These are phyloP conservation scores for Hygrocybe punicea DNA, from an alignment of 768 basidiomycete species.

Conservation along the genomic window DNA sequence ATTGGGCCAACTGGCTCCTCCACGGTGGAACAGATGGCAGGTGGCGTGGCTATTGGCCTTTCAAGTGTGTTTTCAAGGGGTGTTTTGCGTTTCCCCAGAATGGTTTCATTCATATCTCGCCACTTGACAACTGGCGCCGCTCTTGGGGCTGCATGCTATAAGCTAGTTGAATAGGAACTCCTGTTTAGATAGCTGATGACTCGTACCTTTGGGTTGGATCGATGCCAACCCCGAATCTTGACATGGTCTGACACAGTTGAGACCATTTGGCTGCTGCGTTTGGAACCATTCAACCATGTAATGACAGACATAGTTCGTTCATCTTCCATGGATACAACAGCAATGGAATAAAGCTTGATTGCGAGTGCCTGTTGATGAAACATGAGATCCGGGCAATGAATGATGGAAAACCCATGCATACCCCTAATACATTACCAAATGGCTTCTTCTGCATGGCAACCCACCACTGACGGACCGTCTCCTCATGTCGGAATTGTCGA, in stretches of 20 bases:
- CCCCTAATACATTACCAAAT: constrained; percentile 31
- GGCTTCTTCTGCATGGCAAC: constrained; percentile 12
- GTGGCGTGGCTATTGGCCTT: neutral
- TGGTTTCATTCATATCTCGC: neutral
- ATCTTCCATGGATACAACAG: constrained; percentile 40
- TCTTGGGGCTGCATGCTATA: neutral
- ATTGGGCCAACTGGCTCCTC: neutral
- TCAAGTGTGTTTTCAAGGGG: neutral
- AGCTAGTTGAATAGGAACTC: neutral
- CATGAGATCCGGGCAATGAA: neutral
- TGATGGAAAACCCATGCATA: constrained; percentile 14
- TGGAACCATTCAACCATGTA: constrained; percentile 32
- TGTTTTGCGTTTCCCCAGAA: neutral
- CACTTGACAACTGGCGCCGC: constrained; percentile 4
- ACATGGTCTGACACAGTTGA: constrained; percentile 13
- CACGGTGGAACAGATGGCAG: neutral
- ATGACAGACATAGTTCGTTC: constrained; percentile 35
- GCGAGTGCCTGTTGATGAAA: constrained; percentile 25
- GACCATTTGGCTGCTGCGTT: constrained; percentile 26
- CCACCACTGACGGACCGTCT: constrained; percentile 15
- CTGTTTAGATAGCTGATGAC: neutral
- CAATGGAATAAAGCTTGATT: constrained; percentile 31
- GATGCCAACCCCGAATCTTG: constrained; percentile 4
- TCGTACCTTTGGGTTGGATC: neutral
- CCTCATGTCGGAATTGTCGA: neutral